A percentile compares a stretch with the other conserved stretches of the same genome.
Evolutionary conservation across 176 grass and related monocot species (phyloP).

Genomic region (Carex cristatella): DNA sequence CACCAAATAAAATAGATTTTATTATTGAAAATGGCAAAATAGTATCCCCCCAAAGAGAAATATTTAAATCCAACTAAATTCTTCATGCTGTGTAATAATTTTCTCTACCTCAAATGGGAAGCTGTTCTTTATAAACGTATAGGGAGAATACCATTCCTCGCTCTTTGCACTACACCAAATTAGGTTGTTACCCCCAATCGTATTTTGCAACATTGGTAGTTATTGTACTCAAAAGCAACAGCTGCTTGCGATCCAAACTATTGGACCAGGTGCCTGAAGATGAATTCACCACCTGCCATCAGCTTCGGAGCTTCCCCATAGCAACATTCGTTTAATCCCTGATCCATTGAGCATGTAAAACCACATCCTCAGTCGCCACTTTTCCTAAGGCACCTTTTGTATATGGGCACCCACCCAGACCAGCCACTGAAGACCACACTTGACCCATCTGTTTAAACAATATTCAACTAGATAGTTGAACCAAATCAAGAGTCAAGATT

Average conservation of each 20-base stretch:
- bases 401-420: slow-evolving; percentile 77
- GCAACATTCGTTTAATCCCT: slow-evolving; percentile 61
- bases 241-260: slow-evolving; percentile 68
- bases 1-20: neutral
- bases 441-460: slow-evolving; percentile 57
- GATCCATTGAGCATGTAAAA: slow-evolving; percentile 82
- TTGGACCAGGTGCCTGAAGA: slow-evolving; percentile 49
- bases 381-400: slow-evolving; percentile 80
- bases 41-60: neutral
- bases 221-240: slow-evolving; percentile 40
- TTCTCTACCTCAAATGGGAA: neutral
- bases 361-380: slow-evolving; percentile 71
- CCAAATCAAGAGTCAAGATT: neutral
- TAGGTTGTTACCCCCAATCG: neutral
- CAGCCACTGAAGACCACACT: slow-evolving; percentile 52
- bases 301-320: slow-evolving; percentile 68
- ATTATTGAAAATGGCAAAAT: neutral
- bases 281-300: slow-evolving; percentile 72
- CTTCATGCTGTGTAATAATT: neutral
- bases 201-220: slow-evolving; percentile 39
- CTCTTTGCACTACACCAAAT: neutral
- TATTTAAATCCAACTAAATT: neutral
- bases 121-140: neutral
- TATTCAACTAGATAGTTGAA: neutral
- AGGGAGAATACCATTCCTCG: neutral